Evolutionary conservation across 140 eudicot species (phyloP).

Genomic region (Oenanthe javanica): DNA sequence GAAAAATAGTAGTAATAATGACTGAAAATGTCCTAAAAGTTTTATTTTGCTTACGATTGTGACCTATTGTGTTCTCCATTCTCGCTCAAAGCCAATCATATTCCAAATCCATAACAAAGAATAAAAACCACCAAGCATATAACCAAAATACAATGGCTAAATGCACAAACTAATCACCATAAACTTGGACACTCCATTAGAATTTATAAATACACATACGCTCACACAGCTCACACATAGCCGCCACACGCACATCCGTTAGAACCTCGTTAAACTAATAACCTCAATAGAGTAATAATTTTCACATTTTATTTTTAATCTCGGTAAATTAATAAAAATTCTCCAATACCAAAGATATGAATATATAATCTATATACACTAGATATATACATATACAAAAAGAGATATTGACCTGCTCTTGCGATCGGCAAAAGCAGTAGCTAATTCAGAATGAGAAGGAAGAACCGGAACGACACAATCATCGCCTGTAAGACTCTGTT

Average conservation of each 20-base stretch:
- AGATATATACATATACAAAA: background rate
- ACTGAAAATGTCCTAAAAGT: background rate
- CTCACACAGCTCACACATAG: background rate
- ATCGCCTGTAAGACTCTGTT: constrained; percentile 12
- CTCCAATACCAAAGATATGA: background rate
- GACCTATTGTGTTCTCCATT: background rate
- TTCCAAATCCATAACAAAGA: background rate
- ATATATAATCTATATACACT: background rate
- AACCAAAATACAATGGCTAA: background rate
- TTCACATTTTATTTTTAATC: background rate
- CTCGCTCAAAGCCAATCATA: background rate
- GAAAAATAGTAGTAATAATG: background rate
- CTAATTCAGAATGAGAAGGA: constrained; percentile 68
- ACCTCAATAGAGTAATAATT: background rate
- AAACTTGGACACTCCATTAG: background rate
- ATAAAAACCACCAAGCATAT: background rate
- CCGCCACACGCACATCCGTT: background rate
- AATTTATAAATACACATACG: background rate
- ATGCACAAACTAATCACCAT: background rate
- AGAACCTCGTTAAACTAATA: background rate
- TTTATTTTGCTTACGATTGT: background rate
- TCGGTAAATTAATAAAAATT: background rate
- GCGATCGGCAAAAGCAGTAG: constrained; percentile 69
- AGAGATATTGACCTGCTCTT: constrained; percentile 44
- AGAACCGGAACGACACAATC: constrained; percentile 22